Percentiles rank a stretch among this genome's conserved stretches.
phyloP scores from a whole-genome alignment of 2,329 filamentous ascomycete species.

The Corinectria fuckeliana region DNA sequence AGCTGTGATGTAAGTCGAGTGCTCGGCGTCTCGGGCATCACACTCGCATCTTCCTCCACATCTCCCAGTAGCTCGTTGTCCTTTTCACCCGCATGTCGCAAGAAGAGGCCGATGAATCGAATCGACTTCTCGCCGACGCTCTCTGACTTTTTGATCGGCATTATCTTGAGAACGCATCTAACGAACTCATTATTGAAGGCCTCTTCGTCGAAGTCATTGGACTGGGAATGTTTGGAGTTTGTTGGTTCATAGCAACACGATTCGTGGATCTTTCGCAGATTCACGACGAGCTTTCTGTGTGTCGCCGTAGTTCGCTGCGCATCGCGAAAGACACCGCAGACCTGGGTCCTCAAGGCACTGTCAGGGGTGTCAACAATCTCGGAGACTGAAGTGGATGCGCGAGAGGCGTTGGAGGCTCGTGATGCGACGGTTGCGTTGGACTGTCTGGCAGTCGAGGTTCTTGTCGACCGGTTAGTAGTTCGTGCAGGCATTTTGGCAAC shows the following conservation, averaged over 20 bases:
- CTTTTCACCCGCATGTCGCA: constrained; percentile 74
- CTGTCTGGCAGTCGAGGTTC: constrained; percentile 46
- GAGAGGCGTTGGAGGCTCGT: constrained; percentile 55
- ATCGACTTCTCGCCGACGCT: constrained; percentile 84
- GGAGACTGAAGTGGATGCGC: constrained; percentile 59
- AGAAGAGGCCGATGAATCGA: constrained; percentile 85
- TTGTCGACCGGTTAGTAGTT: constrained; percentile 54
- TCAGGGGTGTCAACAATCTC: constrained; percentile 79
- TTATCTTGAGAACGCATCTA: constrained; percentile 79
- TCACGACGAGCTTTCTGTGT: constrained; percentile 88
- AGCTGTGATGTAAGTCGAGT: constrained; percentile 78
- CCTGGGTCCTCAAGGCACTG: constrained; percentile 73
- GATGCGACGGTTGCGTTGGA: constrained; percentile 28
- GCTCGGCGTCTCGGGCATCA: constrained; percentile 82
- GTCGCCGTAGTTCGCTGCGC: constrained; percentile 89
- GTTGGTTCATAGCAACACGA: constrained; percentile 73
- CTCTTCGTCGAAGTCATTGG: constrained; percentile 77
- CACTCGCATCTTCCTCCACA: constrained; percentile 71
- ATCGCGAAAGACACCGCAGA: constrained; percentile 77
- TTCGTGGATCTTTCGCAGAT: constrained; percentile 89
- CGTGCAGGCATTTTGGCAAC: constrained; percentile 55
- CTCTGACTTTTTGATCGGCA: constrained; percentile 93
- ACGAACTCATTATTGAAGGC: constrained; percentile 89
- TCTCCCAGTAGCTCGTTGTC: constrained; percentile 72
- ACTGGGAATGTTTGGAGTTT: constrained; percentile 56